Evolutionary conservation across 2,329 filamentous ascomycete genomes (phyloP).

Genomic region (Verticillium dahliae): DNA sequence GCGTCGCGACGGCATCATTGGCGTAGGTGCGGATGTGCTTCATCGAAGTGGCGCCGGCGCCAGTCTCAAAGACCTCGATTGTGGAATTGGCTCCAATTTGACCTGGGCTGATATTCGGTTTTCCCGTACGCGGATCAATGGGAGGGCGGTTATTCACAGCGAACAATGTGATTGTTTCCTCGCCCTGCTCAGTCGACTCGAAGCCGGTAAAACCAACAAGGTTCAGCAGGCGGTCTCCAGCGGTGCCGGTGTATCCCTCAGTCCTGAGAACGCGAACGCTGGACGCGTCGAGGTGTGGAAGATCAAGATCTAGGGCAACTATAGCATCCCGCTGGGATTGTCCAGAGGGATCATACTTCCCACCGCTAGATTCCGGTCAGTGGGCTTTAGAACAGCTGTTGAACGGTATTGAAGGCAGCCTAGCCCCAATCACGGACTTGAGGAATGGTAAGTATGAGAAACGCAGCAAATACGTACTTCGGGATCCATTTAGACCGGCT

Average conservation of each 20-base stretch:
- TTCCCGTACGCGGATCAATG: constrained; percentile 14
- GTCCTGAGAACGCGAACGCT: constrained; percentile 16
- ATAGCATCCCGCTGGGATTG: constrained; percentile 23
- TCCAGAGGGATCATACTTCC: constrained; percentile 17
- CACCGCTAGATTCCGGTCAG: constrained; percentile 1
- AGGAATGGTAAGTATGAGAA: too few relatives aligned
- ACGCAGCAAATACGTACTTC: constrained; percentile 9
- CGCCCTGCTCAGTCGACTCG: constrained; percentile 12
- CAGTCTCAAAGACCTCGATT: constrained; percentile 45
- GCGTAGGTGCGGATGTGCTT: constrained; percentile 16
- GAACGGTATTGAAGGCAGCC: not conserved
- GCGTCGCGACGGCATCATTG: constrained; percentile 13
- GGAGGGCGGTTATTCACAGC: constrained; percentile 19
- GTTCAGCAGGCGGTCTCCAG: constrained; percentile 21
- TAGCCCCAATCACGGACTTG: too few relatives aligned
- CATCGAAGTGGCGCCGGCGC: constrained; percentile 8
- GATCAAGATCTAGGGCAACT: constrained; percentile 24
- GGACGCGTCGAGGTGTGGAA: constrained; percentile 13
- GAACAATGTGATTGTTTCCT: constrained; percentile 11
- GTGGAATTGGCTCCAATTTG: constrained; percentile 34
- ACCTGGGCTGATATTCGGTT: constrained; percentile 9
- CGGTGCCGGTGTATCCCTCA: constrained; percentile 19
- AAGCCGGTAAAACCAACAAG: constrained; percentile 22
- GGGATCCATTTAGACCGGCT: constrained; percentile 15
- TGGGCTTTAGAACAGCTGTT: not conserved